Percentiles rank a stretch among this genome's conserved stretches.
Evolutionary conservation across 2,329 filamentous ascomycete species (phyloP).

Genomic region (Colletotrichum viniferum): DNA sequence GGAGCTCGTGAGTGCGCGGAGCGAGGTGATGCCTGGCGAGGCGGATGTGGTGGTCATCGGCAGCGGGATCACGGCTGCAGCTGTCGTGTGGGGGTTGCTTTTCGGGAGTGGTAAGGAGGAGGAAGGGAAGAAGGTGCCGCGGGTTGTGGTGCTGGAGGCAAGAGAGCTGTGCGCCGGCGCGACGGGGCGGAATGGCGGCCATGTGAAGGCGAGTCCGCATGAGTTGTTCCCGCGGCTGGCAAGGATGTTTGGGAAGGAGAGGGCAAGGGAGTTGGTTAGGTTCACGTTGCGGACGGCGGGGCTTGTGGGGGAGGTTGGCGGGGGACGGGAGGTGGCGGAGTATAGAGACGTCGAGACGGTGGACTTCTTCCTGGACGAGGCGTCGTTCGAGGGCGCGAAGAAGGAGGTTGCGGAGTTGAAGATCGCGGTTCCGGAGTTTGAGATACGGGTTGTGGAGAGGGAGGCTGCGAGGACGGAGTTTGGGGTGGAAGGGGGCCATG

Average conservation of each 20-base stretch:
- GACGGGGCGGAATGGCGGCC: conserved; percentile 58
- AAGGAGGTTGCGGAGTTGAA: conserved; percentile 35
- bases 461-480: conserved; percentile 41
- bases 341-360: conserved; percentile 50
- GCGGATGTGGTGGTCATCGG: conserved; percentile 58
- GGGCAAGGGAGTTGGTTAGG: conserved; percentile 43
- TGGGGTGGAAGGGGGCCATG: conserved; percentile 31
- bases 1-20: conserved; percentile 39
- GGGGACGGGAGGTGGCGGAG: conserved; percentile 39
- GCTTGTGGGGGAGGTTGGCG: conserved; percentile 42
- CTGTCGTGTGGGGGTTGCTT: conserved; percentile 34
- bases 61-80: conserved; percentile 57
- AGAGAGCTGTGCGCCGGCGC: conserved; percentile 54
- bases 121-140: background rate
- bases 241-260: conserved; percentile 31
- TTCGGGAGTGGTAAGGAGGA: background rate
- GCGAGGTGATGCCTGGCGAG: conserved; percentile 35
- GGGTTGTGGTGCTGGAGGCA: conserved; percentile 55
- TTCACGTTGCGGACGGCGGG: conserved; percentile 49
- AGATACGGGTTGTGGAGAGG: conserved; percentile 36
- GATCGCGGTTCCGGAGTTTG: conserved; percentile 43
- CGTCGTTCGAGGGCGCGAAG: conserved; percentile 36
- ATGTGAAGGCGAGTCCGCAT: conserved; percentile 51
- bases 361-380: conserved; percentile 47
- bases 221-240: conserved; percentile 42